These are phyloP conservation scores for Leptographium flavum DNA, from an alignment of 2,329 filamentous ascomycete genomes.

Conservation along the genomic window DNA sequence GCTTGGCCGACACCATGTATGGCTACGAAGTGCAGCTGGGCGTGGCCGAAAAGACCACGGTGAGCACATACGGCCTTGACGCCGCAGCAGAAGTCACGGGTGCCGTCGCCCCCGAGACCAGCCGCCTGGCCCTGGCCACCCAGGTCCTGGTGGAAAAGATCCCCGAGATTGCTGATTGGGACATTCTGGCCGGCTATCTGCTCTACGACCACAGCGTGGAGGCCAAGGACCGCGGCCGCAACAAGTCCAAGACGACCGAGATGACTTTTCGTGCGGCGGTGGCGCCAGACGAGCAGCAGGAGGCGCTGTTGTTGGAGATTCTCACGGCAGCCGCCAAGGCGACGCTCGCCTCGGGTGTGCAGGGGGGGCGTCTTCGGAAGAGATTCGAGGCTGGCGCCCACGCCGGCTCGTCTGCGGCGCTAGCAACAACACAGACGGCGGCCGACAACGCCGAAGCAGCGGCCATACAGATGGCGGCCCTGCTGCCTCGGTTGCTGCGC, in stretches of 20 bases:
- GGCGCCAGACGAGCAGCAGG: conserved; percentile 61
- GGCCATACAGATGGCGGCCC: conserved; percentile 59
- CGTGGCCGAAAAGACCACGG: conserved; percentile 16
- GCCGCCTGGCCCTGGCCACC: conserved; percentile 67
- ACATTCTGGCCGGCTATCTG: conserved; percentile 75
- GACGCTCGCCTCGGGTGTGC: conserved; percentile 47
- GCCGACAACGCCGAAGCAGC: conserved; percentile 62
- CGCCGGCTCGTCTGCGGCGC: conserved; percentile 5
- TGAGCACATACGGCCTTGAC: conserved; percentile 17
- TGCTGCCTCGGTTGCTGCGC: conserved; percentile 75
- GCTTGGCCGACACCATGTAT: conserved; percentile 68
- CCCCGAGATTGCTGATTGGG: conserved; percentile 72
- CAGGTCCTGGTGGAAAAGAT: conserved; percentile 76
- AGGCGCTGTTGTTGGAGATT: conserved; percentile 74
- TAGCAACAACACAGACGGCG: neutral
- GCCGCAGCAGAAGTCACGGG: conserved; percentile 27
- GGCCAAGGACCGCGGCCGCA: conserved; percentile 21
- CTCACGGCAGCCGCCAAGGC: conserved; percentile 71
- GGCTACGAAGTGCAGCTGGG: conserved; percentile 63
- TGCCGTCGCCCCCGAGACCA: conserved; percentile 53
- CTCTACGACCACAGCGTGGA: conserved; percentile 77
- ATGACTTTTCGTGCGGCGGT: conserved; percentile 55
- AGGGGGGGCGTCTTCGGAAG: conserved; percentile 44
- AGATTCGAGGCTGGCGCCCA: conserved; percentile 42
- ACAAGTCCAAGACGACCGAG: conserved; percentile 28